Base-by-base conservation (phyloP, 192 early-diverging fungal species). In the Helicostylum pulchrum region DNA sequence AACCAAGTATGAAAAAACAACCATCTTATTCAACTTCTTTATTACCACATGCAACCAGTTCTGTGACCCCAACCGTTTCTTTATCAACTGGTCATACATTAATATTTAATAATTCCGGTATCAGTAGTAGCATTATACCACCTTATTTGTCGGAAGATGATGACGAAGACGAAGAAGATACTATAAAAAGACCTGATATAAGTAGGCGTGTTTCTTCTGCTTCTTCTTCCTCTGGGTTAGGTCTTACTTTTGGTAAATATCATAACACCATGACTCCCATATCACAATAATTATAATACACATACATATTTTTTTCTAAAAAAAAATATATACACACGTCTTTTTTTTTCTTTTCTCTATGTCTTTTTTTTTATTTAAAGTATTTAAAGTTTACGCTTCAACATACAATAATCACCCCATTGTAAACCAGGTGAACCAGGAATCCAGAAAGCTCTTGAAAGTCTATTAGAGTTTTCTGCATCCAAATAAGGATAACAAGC, bases 401-500 rank as follows among this genome's bases (percentile, higher is more conserved):
- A 66, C 11, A 88, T 48, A 66, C 87, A 88, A 54, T 88, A 88
- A 30, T 83, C 77, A 12, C 85, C 84, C 85, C 86, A 88, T 8
- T 68, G 55, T 50, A 78, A 58, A 4, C 79, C 78, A 43, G 68
- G 57, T 17, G 67, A 77, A 36, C 75, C 73, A 2, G 79, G 84
- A 11, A 84, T 66, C 75, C 79, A 87, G 44, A 89, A 83, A 14
- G 85, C 75, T 15, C 87, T 55, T 31, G 78, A 64, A 65, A 83
- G 61, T 20, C 73, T 68, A 44, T 72, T 54, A n/a, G 79, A 69
- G 30, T 70, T 68, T n/a, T 69, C 75, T 4, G 83, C 76, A 70
- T 93, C 87, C 48, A 93, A 63, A 62, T 87, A 88, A 19, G 76
- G 86, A 36, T 70, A 63, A 65, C 91, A 93, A 3, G 64, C 53